phyloP scores from a whole-genome alignment of 768 basidiomycete genomes.

The Kwoniella botswanensis region DNA sequence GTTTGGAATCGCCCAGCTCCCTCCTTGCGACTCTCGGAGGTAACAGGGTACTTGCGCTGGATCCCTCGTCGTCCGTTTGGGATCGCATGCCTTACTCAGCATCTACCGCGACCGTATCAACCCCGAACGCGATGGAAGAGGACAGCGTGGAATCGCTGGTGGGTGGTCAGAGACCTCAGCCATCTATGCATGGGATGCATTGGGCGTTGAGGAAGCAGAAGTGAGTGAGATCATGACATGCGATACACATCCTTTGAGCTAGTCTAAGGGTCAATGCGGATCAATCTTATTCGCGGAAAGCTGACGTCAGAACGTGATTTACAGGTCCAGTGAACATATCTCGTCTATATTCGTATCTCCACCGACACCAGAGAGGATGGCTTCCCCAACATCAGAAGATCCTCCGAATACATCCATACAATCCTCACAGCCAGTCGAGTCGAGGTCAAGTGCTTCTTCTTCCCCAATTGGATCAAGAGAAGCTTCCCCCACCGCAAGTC shows the following conservation, averaged over 20 bases:
- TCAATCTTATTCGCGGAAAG: not conserved
- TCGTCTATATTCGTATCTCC: constrained; percentile 51
- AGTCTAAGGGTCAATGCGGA: not conserved
- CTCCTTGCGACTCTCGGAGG: constrained; percentile 34
- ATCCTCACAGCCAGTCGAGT: not conserved
- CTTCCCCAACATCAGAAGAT: constrained; percentile 18
- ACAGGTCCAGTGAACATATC: constrained; percentile 30
- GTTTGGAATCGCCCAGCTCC: constrained; percentile 16
- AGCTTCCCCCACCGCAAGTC: constrained; percentile 29
- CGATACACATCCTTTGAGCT: not conserved
- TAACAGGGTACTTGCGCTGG: constrained; percentile 25
- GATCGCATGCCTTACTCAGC: constrained; percentile 45
- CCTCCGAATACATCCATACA: not conserved
- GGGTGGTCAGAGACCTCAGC: constrained; percentile 26
- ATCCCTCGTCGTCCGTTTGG: constrained; percentile 25
- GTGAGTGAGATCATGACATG: constrained; percentile 13
- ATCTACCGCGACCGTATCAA: constrained; percentile 15
- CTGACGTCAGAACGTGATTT: constrained; percentile 9
- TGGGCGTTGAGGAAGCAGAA: constrained; percentile 26
- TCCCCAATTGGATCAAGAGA: constrained; percentile 11
- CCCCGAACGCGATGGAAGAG: constrained; percentile 36
- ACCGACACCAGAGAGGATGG: constrained; percentile 46
- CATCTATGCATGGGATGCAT: constrained; percentile 21
- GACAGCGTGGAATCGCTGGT: constrained; percentile 36
- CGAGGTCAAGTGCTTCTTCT: constrained; percentile 1